These are phyloP conservation scores for Claviceps humidiphila DNA, from an alignment of 2,329 filamentous ascomycete genomes.

Conservation along the genomic window DNA sequence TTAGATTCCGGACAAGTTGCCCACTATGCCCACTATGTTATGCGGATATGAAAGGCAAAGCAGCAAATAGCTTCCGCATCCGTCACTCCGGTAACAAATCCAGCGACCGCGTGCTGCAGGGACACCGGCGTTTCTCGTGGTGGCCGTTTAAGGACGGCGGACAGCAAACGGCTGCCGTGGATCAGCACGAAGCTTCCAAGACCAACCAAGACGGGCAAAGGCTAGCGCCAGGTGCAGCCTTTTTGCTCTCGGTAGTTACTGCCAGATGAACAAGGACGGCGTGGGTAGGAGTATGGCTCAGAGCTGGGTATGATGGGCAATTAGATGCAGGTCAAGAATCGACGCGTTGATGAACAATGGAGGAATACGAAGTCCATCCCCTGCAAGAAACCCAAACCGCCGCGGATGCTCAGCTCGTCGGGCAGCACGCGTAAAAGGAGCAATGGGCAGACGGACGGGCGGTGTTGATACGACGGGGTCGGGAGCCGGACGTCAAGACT, in stretches of 20 bases:
- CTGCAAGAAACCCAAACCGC: background rate
- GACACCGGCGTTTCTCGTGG: background rate
- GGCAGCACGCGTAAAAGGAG: background rate
- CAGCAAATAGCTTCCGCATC: constrained; percentile 7
- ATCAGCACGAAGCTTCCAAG: background rate
- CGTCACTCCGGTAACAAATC: constrained; percentile 12
- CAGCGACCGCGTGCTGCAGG: background rate
- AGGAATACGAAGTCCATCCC: background rate
- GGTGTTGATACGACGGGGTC: background rate
- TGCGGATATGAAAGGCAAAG: constrained; percentile 1
- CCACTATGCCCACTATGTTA: background rate
- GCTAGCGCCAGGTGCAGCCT: background rate
- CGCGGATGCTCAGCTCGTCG: background rate
- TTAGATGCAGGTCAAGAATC: background rate
- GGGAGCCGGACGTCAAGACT: background rate
- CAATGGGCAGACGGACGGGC: background rate
- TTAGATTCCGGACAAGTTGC: constrained; percentile 6
- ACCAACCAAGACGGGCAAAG: background rate
- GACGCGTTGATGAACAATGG: background rate
- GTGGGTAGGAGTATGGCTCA: background rate
- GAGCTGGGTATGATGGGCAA: background rate
- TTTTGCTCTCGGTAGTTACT: background rate
- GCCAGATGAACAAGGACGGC: background rate
- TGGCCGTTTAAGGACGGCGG: background rate
- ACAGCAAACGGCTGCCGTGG: background rate